Percentiles rank a stretch among this genome's conserved stretches.
These are phyloP conservation scores for Penicillium frequentans DNA, from an alignment of 2,329 filamentous ascomycete genomes.

Conservation along the genomic window DNA sequence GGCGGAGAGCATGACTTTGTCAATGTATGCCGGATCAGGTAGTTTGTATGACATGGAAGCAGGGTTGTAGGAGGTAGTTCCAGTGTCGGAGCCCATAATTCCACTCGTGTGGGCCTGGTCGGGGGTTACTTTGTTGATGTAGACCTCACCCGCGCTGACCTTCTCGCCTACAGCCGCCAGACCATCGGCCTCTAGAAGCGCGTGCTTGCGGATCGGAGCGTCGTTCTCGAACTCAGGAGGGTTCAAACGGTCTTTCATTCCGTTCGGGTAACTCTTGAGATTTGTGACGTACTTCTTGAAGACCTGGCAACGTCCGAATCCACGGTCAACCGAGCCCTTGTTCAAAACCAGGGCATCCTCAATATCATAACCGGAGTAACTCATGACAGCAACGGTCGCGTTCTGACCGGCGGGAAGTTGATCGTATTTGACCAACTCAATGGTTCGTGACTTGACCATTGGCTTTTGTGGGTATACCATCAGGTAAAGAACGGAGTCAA, in stretches of 20 bases:
- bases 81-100: slow-evolving; percentile 60
- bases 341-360: slow-evolving; percentile 97
- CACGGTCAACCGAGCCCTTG: slow-evolving; percentile 91
- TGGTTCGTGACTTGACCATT: slow-evolving; percentile 96
- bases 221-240: slow-evolving; percentile 65
- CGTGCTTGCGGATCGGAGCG: slow-evolving; percentile 65
- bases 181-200: slow-evolving; percentile 78
- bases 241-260: slow-evolving; percentile 60
- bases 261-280: slow-evolving; percentile 86
- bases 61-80: slow-evolving; percentile 43
- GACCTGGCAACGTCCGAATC: slow-evolving; percentile 96
- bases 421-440: slow-evolving; percentile 95
- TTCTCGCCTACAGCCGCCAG: slow-evolving; percentile 82
- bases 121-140: slow-evolving; percentile 87
- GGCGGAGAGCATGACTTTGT: slow-evolving; percentile 92
- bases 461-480: slow-evolving; percentile 97
- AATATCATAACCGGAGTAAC: slow-evolving; percentile 98
- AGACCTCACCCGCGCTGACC: slow-evolving; percentile 76
- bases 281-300: slow-evolving; percentile 90
- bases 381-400: slow-evolving; percentile 98
- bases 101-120: slow-evolving; percentile 73
- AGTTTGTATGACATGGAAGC: slow-evolving; percentile 70
- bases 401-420: slow-evolving; percentile 96
- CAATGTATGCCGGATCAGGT: slow-evolving; percentile 82
- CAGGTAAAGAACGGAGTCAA: slow-evolving; percentile 92